Evolutionary conservation across 176 grass and related monocot genomes (phyloP).

Genomic region (Cocos nucifera): DNA sequence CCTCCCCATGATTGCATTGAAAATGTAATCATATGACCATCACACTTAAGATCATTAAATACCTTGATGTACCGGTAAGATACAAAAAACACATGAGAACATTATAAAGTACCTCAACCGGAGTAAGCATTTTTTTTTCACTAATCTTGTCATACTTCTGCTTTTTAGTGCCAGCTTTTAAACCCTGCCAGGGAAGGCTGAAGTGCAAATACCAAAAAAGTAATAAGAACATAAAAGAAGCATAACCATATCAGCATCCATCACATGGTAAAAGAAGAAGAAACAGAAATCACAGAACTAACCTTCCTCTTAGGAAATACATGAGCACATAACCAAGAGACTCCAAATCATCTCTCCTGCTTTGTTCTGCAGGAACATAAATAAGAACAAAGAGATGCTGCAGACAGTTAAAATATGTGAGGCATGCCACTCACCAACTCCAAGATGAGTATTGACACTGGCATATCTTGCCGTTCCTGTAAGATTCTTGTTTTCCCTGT

Average conservation of each 20-base stretch:
- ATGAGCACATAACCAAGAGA: conserved; percentile 91
- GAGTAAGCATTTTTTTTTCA: conserved; percentile 98
- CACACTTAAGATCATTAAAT: background rate
- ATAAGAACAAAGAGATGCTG: conserved; percentile 5
- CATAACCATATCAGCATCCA: too few relatives aligned
- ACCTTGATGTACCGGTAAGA: too few relatives aligned
- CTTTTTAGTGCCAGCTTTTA: conserved; percentile 94
- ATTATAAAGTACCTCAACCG: conserved; percentile 60
- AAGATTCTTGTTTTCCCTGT: conserved; percentile 90
- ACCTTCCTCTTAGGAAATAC: conserved; percentile 95
- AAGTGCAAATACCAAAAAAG: conserved; percentile 23
- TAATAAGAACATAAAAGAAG: background rate
- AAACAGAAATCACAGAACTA: conserved; percentile 21
- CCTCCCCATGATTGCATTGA: conserved; percentile 1
- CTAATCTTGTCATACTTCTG: conserved; percentile 96
- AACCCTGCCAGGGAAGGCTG: conserved; percentile 93
- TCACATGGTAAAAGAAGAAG: background rate
- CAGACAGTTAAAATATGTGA: background rate
- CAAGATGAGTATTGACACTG: conserved; percentile 98
- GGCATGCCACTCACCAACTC: conserved; percentile 61
- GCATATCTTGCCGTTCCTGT: conserved; percentile 92
- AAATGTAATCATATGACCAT: conserved; percentile 4
- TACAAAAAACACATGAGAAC: conserved; percentile 4
- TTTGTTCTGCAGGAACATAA: conserved; percentile 71
- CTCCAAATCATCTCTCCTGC: conserved; percentile 97